Evolutionary conservation across 352 stramenopile species (phyloP), one percentile per base, ranked within the genome.

Genomic region (Phytophthora hybrid): DNA sequence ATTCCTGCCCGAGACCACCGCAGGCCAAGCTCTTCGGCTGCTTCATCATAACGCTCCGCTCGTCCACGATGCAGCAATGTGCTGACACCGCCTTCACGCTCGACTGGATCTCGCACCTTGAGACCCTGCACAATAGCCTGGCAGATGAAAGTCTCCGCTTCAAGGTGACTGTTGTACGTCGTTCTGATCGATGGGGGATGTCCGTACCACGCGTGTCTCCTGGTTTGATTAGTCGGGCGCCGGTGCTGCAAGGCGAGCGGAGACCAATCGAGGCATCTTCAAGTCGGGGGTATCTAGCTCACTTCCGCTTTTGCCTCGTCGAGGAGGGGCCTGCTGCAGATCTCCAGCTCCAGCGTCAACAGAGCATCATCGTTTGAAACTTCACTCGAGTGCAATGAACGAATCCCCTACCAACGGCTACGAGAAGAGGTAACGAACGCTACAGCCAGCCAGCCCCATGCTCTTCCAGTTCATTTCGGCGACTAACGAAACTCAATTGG

Each of bases 1-100:
- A 16, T 82, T 82, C 56, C 63, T 82, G 72, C 69, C 80, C n/a
- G 73, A 80, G 58, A 70, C 57, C 34, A 23, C 49, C 73, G 16
- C 71, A 75, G 44, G 67, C 47, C 13, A 75, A 78, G 44, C 61
- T 75, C 19, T 62, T 78, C 34, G 64, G 31, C 4, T 66, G 49
- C 37, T 66, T 78, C 69, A 64, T 73, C 59, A 67, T 18, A 13
- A 68, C 68, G 32, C 53, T 73, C 11, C 67, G 68, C 39, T 68
- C 59, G 19, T 53, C 59, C 3, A 64, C 66, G 14, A 52, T 73
- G 26, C 59, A 68, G 26, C 59, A 73, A 39, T 59, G 59, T 31
- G 53, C 68, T 23, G 66, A 73, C 41, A 46, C 68, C 37, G 34
- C 66, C 1, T 73, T 73, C 44, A 34, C 47, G 16, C 63, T 73